Evolutionary conservation across 257 asterid species (phyloP).

Genomic region (Gynochthodes officinalis): DNA sequence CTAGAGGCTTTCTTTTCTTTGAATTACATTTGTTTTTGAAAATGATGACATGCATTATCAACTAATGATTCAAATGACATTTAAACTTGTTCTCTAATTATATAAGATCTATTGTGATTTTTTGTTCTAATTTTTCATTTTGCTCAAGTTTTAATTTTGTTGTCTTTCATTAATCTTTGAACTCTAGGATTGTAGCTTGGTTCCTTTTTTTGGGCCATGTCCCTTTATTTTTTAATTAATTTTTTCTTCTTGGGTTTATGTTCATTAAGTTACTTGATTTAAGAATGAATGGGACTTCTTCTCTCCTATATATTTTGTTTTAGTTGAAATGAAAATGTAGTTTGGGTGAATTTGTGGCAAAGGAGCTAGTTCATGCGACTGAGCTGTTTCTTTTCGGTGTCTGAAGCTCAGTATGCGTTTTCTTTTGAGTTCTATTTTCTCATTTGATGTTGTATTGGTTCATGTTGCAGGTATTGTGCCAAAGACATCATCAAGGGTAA

Average conservation of each 20-base stretch:
- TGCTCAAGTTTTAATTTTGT: too few relatives aligned
- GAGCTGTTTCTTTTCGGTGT: not conserved
- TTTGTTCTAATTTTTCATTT: too few relatives aligned
- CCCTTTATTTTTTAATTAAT: not conserved
- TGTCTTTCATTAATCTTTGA: not conserved
- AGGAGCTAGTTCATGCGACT: not conserved
- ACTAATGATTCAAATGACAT: too few relatives aligned
- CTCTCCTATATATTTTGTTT: not conserved
- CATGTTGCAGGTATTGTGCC: slow-evolving; percentile 65
- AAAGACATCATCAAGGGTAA: slow-evolving; percentile 39
- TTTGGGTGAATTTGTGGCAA: not conserved
- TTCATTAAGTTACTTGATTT: too few relatives aligned
- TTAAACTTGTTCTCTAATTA: too few relatives aligned
- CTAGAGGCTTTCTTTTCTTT: too few relatives aligned
- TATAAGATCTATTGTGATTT: too few relatives aligned
- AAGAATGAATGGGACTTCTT: not conserved
- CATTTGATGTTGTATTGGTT: slow-evolving; percentile 10
- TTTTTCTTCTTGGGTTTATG: not conserved
- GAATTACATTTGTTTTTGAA: too few relatives aligned
- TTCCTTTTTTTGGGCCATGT: not conserved
- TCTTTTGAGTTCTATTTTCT: not conserved
- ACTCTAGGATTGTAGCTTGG: not conserved
- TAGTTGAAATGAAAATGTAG: not conserved
- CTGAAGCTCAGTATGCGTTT: not conserved
- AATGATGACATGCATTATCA: too few relatives aligned